Evolutionary conservation across 1,139 yeast genomes (phyloP).

Genomic region (Candida freyschussii): DNA sequence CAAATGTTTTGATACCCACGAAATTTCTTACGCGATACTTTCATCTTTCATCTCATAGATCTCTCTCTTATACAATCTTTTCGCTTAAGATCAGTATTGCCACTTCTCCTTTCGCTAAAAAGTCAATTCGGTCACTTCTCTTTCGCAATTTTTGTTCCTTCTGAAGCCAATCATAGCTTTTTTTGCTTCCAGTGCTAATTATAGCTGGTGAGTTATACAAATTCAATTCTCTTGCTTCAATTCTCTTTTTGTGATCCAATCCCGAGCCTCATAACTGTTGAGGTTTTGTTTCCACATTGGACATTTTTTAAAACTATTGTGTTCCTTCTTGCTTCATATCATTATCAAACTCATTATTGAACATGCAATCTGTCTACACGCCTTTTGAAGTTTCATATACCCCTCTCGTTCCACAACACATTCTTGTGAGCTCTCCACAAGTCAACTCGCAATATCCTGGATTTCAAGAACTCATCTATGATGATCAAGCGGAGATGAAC

Average conservation of each 20-base stretch:
- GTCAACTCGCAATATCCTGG: conserved; percentile 11
- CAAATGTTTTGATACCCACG: too few species aligned
- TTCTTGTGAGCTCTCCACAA: conserved; percentile 23
- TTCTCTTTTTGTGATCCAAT: neutral
- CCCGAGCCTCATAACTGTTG: too few species aligned
- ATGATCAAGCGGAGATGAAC: conserved; percentile 1
- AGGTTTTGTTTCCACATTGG: too few species aligned
- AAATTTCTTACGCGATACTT: too few species aligned
- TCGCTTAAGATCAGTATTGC: too few species aligned
- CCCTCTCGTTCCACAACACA: conserved; percentile 22
- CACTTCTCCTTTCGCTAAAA: too few species aligned
- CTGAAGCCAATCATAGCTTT: too few species aligned
- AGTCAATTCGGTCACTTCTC: too few species aligned
- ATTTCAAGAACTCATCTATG: neutral
- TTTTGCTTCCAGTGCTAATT: neutral
- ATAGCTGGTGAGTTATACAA: neutral
- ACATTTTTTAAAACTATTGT: too few species aligned
- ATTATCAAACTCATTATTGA: neutral
- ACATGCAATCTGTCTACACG: conserved; percentile 21
- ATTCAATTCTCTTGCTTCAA: neutral
- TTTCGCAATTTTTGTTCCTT: too few species aligned
- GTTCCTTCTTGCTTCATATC: conserved; percentile 1
- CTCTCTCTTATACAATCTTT: too few species aligned
- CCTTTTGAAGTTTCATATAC: conserved; percentile 22
- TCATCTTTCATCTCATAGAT: too few species aligned